Percentiles rank a stretch among this genome's conserved stretches.
Conservation (phyloP, 2,329 filamentous ascomycete genomes). For the Reticulascus tulasneorum region DNA sequence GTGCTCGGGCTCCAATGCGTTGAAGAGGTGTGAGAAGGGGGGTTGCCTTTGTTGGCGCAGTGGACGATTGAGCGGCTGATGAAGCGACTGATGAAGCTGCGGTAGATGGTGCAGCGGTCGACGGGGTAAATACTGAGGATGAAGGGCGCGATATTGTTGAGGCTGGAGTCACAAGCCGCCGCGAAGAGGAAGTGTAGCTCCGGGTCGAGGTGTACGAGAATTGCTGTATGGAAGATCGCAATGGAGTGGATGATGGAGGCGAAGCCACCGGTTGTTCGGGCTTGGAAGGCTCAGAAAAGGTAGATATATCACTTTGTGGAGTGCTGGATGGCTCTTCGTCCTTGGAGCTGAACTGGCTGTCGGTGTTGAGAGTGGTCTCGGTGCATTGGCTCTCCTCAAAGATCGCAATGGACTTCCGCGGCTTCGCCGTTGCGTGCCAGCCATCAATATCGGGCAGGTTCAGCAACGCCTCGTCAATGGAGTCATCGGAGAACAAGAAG, state of each 20-base stretch:
- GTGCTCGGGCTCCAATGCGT: conserved; percentile 45
- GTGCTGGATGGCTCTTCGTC: conserved; percentile 8
- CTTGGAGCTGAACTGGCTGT: conserved; percentile 12
- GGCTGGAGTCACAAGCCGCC: conserved; percentile 23
- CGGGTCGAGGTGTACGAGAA: conserved; percentile 20
- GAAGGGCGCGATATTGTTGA: conserved; percentile 27
- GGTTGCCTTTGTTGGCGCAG: conserved; percentile 32
- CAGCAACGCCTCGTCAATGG: conserved; percentile 50
- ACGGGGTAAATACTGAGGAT: conserved; percentile 23
- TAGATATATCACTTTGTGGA: conserved; percentile 8
- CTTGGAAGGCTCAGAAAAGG: neutral
- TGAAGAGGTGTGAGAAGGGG: conserved; percentile 49
- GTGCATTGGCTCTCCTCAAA: conserved; percentile 33
- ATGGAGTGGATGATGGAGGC: neutral
- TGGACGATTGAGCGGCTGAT: conserved; percentile 24
- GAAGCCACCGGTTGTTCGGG: neutral
- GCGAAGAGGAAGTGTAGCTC: conserved; percentile 15
- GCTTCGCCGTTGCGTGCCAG: conserved; percentile 36
- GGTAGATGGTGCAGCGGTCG: conserved; percentile 31
- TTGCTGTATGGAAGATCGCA: conserved; percentile 14
- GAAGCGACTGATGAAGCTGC: conserved; percentile 38
- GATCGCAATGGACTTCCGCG: conserved; percentile 34
- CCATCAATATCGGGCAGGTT: conserved; percentile 48
- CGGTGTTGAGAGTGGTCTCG: conserved; percentile 3
- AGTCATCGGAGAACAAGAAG: conserved; percentile 52